Evolutionary conservation across 331 rosid species (phyloP).

Genomic region (Quercus tomentella): DNA sequence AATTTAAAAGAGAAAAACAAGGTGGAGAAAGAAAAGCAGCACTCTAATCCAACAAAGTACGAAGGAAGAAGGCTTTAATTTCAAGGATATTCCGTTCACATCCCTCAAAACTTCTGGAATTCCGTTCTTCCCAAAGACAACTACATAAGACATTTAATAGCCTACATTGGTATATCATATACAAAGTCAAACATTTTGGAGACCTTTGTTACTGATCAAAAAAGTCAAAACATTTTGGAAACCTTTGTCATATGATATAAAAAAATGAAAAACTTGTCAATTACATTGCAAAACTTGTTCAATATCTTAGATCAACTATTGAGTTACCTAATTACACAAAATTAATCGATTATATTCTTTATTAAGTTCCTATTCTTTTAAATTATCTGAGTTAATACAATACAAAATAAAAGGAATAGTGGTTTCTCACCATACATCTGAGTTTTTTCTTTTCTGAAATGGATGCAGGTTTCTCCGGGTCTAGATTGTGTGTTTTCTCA

Average conservation of each 20-base stretch:
- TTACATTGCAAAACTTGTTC: neutral
- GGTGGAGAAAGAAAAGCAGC: too few relatives aligned
- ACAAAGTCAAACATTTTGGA: too few relatives aligned
- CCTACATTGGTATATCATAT: neutral
- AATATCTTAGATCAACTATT: neutral
- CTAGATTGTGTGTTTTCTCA: slow-evolving; percentile 62
- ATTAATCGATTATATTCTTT: neutral
- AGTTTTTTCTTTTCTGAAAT: neutral
- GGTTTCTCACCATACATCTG: neutral
- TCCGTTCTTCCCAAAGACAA: too few relatives aligned
- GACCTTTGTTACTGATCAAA: neutral
- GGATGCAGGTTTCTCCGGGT: slow-evolving; percentile 74
- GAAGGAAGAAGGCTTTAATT: too few relatives aligned
- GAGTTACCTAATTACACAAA: neutral
- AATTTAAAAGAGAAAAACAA: too few relatives aligned
- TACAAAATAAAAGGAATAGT: neutral
- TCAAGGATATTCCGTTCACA: too few relatives aligned
- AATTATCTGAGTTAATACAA: neutral
- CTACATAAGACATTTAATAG: neutral
- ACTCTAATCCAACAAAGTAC: too few relatives aligned
- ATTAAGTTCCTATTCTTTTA: slow-evolving; percentile 1
- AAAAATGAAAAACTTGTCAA: neutral
- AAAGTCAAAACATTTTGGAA: neutral
- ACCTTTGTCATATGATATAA: neutral
- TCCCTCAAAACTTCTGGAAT: too few relatives aligned